A percentile compares a stretch with the other conserved stretches of the same genome.
These are phyloP conservation scores for Schwanniomyces vanrijiae DNA, from an alignment of 805 yeast species.

Conservation along the genomic window DNA sequence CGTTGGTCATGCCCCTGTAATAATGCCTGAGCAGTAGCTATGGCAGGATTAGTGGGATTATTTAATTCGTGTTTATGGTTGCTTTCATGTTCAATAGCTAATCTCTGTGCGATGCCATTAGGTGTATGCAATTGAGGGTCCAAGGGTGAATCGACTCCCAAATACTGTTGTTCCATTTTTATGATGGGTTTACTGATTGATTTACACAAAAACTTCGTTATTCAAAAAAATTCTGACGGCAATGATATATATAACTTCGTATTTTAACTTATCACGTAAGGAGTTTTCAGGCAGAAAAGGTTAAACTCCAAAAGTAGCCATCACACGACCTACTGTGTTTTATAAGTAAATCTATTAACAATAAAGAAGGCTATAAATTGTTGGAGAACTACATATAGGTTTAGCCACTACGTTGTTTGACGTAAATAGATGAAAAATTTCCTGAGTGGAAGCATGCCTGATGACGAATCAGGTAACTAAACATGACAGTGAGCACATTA, in stretches of 20 bases:
- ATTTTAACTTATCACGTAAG: neutral
- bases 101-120: conserved; percentile 2
- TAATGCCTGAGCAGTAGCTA: conserved; percentile 16
- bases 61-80: conserved; percentile 9
- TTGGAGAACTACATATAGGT: neutral
- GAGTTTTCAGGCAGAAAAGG: neutral
- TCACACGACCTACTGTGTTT: neutral
- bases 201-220: neutral
- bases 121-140: conserved; percentile 15
- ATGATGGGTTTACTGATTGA: neutral
- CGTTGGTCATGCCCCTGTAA: conserved; percentile 11
- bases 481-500: too few relatives aligned
- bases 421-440: neutral
- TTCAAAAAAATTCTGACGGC: neutral
- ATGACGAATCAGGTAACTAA: neutral
- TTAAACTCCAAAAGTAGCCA: neutral
- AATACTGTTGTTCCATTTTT: conserved; percentile 16
- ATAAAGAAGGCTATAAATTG: neutral
- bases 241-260: neutral
- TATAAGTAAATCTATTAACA: neutral
- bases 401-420: neutral
- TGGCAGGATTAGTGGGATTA: conserved; percentile 12
- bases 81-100: neutral
- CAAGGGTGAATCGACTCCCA: conserved; percentile 15
- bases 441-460: neutral